Evolutionary conservation across 106 monocot species (phyloP).

Genomic region (Dioscorea zingiberensis): DNA sequence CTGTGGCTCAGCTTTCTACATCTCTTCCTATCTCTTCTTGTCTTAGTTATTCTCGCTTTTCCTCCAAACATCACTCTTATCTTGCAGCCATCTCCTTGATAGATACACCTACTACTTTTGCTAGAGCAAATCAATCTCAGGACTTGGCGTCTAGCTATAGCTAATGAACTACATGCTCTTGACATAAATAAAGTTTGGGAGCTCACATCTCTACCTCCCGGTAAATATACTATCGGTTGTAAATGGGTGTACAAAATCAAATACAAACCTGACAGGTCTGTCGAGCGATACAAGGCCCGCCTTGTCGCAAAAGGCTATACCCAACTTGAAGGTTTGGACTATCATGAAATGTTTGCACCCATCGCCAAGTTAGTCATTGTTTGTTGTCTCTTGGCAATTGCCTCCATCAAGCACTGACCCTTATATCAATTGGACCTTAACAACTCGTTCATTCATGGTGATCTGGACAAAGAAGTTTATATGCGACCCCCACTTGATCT

Average conservation of each 20-base stretch:
- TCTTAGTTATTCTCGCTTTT: not conserved
- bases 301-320: not conserved
- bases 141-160: not conserved
- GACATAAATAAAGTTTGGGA: not conserved
- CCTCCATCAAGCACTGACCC: not conserved
- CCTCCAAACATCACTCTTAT: not conserved
- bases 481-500: not conserved
- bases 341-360: not conserved
- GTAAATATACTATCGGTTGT: not conserved
- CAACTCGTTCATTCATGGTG: conserved; percentile 11
- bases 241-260: conserved; percentile 3
- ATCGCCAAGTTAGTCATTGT: not conserved
- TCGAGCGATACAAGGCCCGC: not conserved
- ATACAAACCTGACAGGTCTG: not conserved
- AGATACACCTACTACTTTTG: not conserved
- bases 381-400: not conserved
- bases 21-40: not conserved
- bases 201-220: not conserved
- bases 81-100: not conserved
- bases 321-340: not conserved
- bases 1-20: not conserved
- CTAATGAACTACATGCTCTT: not conserved
- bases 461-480: conserved; percentile 10
- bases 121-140: not conserved
- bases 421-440: conserved; percentile 1